Conservation (phyloP, 495 filamentous ascomycete species). For the Penicillium lividum region DNA sequence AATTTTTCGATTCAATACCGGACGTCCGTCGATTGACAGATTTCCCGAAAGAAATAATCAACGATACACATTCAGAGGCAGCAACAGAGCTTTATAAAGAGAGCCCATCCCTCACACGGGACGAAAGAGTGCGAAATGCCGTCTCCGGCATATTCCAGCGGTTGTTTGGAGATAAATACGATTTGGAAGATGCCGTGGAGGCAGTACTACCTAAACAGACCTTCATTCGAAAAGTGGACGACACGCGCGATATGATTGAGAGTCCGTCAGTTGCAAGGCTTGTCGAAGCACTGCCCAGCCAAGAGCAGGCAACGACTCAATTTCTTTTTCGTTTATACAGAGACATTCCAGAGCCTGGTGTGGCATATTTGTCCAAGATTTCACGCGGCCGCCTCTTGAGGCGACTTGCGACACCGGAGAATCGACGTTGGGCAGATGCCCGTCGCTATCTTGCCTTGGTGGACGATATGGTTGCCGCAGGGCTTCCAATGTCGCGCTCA, state of each 20-base stretch:
- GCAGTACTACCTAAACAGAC: constrained; percentile 14
- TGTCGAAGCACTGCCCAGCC: constrained; percentile 40
- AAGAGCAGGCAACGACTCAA: constrained; percentile 46
- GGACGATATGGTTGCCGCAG: constrained; percentile 72
- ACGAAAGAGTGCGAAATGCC: constrained; percentile 19
- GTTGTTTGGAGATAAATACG: constrained; percentile 17
- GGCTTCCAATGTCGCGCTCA: constrained; percentile 59
- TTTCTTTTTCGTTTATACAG: constrained; percentile 62
- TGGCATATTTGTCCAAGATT: constrained; percentile 59
- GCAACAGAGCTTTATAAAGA: not conserved
- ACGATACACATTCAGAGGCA: not conserved
- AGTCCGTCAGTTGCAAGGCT: constrained; percentile 42
- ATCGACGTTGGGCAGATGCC: constrained; percentile 46
- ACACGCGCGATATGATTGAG: constrained; percentile 22
- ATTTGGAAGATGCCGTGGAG: constrained; percentile 21
- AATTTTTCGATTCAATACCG: constrained; percentile 6
- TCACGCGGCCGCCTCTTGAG: constrained; percentile 66
- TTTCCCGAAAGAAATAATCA: not conserved
- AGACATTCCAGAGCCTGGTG: constrained; percentile 62
- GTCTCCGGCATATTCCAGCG: constrained; percentile 17
- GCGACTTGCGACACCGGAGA: constrained; percentile 56
- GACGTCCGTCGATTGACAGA: not conserved
- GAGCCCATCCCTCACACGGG: constrained; percentile 6
- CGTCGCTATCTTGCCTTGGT: constrained; percentile 80
- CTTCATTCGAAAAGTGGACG: constrained; percentile 8